Evolutionary conservation across 2,329 filamentous ascomycete genomes (phyloP).

Genomic region (Kalaharituber pfeilii): DNA sequence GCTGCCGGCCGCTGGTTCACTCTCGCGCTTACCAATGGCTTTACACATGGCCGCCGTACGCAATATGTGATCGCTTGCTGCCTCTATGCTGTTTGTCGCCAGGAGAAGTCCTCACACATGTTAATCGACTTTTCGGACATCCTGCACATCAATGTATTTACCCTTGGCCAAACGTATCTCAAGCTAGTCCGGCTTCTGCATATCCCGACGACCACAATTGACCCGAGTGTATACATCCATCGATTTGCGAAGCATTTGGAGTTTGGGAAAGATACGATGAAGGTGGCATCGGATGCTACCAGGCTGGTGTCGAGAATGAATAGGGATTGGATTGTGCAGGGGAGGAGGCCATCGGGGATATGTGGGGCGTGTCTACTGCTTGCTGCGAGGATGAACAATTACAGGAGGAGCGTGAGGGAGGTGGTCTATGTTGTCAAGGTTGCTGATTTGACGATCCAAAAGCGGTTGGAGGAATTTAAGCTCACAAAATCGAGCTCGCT

Average conservation of each 20-base stretch:
- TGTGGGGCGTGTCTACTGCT: slow-evolving; percentile 89
- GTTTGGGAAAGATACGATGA: slow-evolving; percentile 63
- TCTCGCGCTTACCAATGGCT: slow-evolving; percentile 55
- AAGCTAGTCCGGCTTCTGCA: slow-evolving; percentile 53
- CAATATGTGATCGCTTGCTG: slow-evolving; percentile 78
- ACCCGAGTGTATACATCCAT: slow-evolving; percentile 76
- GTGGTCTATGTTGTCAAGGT: slow-evolving; percentile 98
- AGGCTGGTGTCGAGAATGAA: slow-evolving; percentile 85
- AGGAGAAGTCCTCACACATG: slow-evolving; percentile 67
- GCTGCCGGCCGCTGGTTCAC: slow-evolving; percentile 58
- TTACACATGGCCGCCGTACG: slow-evolving; percentile 70
- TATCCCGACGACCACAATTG: slow-evolving; percentile 51
- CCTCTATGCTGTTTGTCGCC: slow-evolving; percentile 73
- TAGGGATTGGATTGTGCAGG: slow-evolving; percentile 91
- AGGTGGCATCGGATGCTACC: slow-evolving; percentile 74
- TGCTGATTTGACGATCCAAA: slow-evolving; percentile 79
- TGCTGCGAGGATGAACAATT: slow-evolving; percentile 96
- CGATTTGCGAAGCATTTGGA: slow-evolving; percentile 84
- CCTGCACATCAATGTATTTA: slow-evolving; percentile 72
- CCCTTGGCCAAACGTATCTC: slow-evolving; percentile 58
- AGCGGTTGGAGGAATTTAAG: slow-evolving; percentile 82
- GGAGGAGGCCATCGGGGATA: slow-evolving; percentile 79
- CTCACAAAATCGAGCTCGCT: slow-evolving; percentile 67
- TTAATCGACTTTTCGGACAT: slow-evolving; percentile 90
- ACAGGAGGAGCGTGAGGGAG: slow-evolving; percentile 76